These are phyloP conservation scores for Penicillium subrubescens DNA, from an alignment of 495 filamentous ascomycete species.

Conservation along the genomic window DNA sequence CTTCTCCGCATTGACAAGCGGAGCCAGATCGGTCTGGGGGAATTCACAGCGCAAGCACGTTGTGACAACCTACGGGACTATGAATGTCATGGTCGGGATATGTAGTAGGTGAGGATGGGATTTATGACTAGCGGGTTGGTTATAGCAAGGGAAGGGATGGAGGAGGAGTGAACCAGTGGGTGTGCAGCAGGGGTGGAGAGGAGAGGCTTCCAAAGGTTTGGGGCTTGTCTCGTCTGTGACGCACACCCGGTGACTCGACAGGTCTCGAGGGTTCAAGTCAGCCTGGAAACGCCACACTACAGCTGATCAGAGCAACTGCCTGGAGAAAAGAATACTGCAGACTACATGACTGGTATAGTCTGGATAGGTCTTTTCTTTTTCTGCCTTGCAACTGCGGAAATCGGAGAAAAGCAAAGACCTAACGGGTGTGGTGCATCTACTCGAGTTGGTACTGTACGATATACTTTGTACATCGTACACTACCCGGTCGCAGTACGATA, in stretches of 20 bases:
- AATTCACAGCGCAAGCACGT: slow-evolving; percentile 35
- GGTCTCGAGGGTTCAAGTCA: slow-evolving; percentile 22
- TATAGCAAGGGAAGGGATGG: neutral
- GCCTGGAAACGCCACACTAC: slow-evolving; percentile 26
- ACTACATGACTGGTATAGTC: neutral
- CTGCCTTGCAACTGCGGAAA: neutral
- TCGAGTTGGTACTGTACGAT: neutral
- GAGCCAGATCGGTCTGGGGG: slow-evolving; percentile 12
- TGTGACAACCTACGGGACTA: slow-evolving; percentile 26
- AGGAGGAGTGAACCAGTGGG: slow-evolving; percentile 14
- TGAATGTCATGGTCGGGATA: slow-evolving; percentile 11
- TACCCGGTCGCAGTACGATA: neutral
- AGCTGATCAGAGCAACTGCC: slow-evolving; percentile 16
- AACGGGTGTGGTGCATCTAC: neutral
- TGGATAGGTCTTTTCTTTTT: neutral
- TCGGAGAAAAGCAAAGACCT: neutral
- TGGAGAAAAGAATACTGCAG: neutral
- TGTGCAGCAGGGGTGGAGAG: slow-evolving; percentile 12
- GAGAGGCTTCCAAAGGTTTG: neutral
- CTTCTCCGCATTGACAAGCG: slow-evolving; percentile 49
- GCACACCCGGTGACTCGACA: slow-evolving; percentile 38
- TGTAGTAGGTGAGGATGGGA: slow-evolving; percentile 25
- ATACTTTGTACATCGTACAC: neutral
- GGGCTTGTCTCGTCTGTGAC: slow-evolving; percentile 23
- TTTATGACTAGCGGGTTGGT: neutral